These are phyloP conservation scores for Agrocybe pediades DNA, from an alignment of 768 basidiomycete species.

Conservation along the genomic window DNA sequence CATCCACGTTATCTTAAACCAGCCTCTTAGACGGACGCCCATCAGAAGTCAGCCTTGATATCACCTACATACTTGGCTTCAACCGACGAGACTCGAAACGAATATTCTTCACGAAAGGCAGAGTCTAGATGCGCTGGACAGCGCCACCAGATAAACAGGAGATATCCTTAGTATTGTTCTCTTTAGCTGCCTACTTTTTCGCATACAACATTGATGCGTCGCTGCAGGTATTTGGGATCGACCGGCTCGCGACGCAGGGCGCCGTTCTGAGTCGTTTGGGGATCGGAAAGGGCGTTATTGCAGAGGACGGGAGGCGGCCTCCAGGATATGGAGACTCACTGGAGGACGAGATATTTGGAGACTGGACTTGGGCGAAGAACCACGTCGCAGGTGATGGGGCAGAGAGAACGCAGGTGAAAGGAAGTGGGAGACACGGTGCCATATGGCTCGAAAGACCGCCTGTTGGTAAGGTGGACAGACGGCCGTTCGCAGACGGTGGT, in stretches of 20 bases:
- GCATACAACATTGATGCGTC: conserved; percentile 76
- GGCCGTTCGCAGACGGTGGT: conserved; percentile 31
- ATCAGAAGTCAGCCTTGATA: no score
- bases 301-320: conserved; percentile 49
- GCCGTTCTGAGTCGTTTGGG: conserved; percentile 41
- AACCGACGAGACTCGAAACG: no score
- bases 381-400: conserved; percentile 58
- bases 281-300: conserved; percentile 36
- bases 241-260: conserved; percentile 38
- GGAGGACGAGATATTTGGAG: conserved; percentile 66
- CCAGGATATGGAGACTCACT: conserved; percentile 56
- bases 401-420: conserved; percentile 45
- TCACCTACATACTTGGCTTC: no score
- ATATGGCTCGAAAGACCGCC: conserved; percentile 42
- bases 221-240: conserved; percentile 51
- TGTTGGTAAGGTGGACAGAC: conserved; percentile 20
- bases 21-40: no score
- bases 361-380: conserved; percentile 67
- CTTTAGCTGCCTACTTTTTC: conserved; percentile 64
- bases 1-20: no score
- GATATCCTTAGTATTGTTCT: conserved; percentile 65
- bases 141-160: conserved; percentile 76
- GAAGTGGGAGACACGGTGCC: conserved; percentile 43
- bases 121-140: conserved; percentile 54
- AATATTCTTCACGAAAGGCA: no score